Base-by-base conservation (phyloP, 2,329 filamentous ascomycete genomes). In the Aspergillus brasiliensis region DNA sequence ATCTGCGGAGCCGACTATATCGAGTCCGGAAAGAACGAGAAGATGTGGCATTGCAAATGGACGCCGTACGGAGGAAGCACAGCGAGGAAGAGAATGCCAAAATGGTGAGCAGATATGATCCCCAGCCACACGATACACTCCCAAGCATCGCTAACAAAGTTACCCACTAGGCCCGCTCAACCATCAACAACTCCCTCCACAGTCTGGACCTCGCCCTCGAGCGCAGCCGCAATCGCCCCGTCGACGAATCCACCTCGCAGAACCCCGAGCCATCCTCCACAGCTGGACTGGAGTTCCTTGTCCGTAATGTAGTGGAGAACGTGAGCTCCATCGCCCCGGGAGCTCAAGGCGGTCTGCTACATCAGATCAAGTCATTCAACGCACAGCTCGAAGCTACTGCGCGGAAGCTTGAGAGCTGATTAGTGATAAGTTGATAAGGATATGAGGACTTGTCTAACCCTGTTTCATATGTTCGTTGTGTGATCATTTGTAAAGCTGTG, bases 21-120 rank as follows among this genome's bases (percentile, higher is more conserved):
- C 74, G 74, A 19, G 62, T 84, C n/a, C 78, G 82, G 52, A 77
- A 75, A 52, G 75, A 80, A 65, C 75, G 82, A 57, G 79, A 84
- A 59, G 76, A 78, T 21, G 67, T 85, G 51, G 81, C 81, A 5
- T 63, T 84, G 58, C 75, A 77, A 57, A 81, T 80, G 66, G 83
- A 85, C 65, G 77, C 78, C 17, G 75, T 84, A 65, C 71, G 80
- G 62, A 69, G 69, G 63, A 74, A 71, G 62, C 76, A 80, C 62
- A 70, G 71, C 44, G 74, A 77, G 53, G 73, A 75, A 60, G 78
- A 80, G 62, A 69, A 65, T 37, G 67, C 66, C 8, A 73, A 69
- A 62, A 69, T 66, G 64, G 77, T 79, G 64, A 60, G 73, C 40
- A 57, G 21, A n/a, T n/a, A n/a, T n/a, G n/a, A n/a, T n/a, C n/a